Evolutionary conservation across 805 yeast genomes (phyloP), one percentile per base, ranked within the genome.

Genomic region (Pichia cabralensis): DNA sequence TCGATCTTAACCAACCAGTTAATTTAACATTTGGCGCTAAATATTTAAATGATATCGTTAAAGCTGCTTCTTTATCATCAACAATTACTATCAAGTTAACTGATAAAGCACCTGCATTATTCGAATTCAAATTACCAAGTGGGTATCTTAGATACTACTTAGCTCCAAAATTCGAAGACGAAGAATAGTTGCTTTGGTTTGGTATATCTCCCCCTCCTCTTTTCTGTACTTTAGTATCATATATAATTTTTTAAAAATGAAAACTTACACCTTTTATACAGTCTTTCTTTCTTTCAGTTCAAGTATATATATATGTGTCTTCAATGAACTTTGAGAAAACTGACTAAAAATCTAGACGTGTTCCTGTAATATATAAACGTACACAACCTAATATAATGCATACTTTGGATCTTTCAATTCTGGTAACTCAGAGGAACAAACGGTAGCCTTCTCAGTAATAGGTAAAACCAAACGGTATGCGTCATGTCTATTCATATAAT

Each of bases 101-200:
- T 14, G 89, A 81, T 52, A 85, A 82, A 55, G 78, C 92, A 12
- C 98, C 98, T 22, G 95, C 96, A 27, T 65, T 86, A 58, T 85
- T 92, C 54, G 96, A 89, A 64, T 92, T 80, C 65, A 80, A 80
- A 61, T 68, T 92, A 55, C 78, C 85, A 43, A 81, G 89, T 59
- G 98, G 98, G 35, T 83, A 84, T 62, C 68, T 92, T 58, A 80
- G 95, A 58, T 92, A 82, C 74, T 92, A 83, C 73, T 72, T 92
- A 59, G 98, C 98, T 49, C 98, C 98, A 40, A 89, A 92, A 71
- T 85, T 92, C 57, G 95, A 82, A 46, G 97, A 88, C 44, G 95
- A 83, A 44, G 92, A 82, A 45, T 74, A 64, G 53, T 21, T 33
- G 22, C 11, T 12, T n/a, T 17, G 8, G n/a, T 11, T 21, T 25